Evolutionary conservation across 768 basidiomycete genomes (phyloP), one percentile per base, ranked within the genome.

Genomic region (Mrakia hoshinonis): DNA sequence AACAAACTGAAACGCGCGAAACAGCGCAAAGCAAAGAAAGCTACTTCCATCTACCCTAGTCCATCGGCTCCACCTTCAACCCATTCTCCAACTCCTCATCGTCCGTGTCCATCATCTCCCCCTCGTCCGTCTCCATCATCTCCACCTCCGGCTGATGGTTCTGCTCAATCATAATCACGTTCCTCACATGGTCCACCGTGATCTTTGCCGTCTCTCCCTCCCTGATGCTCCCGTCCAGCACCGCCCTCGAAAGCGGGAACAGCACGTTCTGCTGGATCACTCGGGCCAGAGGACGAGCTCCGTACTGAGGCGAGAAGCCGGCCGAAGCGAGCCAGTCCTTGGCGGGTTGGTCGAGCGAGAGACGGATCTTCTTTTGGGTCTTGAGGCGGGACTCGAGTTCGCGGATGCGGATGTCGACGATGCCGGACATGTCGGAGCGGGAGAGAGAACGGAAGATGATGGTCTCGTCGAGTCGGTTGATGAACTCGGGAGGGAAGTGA

Each of bases 251-350:
- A 47, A 98, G 81, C 15, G 94, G 95, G 78, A 96, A 94, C 76
- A 98, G 84, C 46, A 99, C 83, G 76, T 97, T 92, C 75, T 85
- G 87, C 80, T 96, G 94, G 75, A 99, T 94, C 4, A 90, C 85
- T 43, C 93, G 85, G 77, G 91, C 91, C 74, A 97, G 84, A 1
- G 95, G 96, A 51, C 95, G 87, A 69, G 94, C 95, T 74, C 95
- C 93, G 77, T 95, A 96, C 24, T 81, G 54, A 69, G 74, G 79
- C 34, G 76, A 77, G 73, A 78, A 81, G 12, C 80, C 80, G 24
- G 80, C 80, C 7, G 76, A 73, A 6, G 74, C 79, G 6, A 81
- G 72, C 77, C 77, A 81, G n/a, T 80, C 79, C 80, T 89, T 91
- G 74, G 89, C 87, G 36, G 83, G 85, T n/a, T 83, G 80, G 77